Conservation (phyloP, 2,329 filamentous ascomycete genomes). For the Knufia fluminis region DNA sequence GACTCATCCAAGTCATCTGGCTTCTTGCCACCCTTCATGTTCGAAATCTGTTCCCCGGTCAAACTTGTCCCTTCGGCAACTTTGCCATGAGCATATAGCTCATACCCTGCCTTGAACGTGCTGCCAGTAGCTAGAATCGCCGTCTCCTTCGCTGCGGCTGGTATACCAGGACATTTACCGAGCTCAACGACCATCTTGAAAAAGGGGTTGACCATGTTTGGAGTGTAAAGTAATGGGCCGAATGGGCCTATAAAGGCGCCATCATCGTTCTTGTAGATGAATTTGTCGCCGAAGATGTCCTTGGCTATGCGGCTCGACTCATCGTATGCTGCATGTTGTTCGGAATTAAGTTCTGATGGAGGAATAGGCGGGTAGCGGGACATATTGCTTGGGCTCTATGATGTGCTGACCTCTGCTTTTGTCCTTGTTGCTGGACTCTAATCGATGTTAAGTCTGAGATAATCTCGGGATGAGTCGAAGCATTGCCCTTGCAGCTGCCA, state of each 20-base stretch:
- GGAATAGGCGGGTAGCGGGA: background rate
- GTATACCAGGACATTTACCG: background rate
- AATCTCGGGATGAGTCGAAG: too few relatives aligned
- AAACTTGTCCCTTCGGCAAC: background rate
- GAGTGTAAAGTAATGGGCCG: background rate
- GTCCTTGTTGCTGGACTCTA: too few relatives aligned
- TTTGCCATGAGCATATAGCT: constrained; percentile 4
- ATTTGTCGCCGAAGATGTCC: constrained; percentile 1
- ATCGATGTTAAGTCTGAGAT: too few relatives aligned
- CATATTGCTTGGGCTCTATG: background rate
- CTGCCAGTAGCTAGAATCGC: background rate
- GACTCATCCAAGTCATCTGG: background rate
- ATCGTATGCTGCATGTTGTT: background rate
- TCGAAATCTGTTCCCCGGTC: background rate
- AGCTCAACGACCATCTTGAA: background rate
- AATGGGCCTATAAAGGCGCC: background rate
- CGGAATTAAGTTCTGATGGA: background rate
- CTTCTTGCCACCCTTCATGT: background rate
- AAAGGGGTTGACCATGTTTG: background rate
- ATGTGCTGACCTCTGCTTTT: background rate
- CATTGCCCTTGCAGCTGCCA: too few relatives aligned
- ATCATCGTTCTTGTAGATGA: constrained; percentile 3
- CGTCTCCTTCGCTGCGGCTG: background rate
- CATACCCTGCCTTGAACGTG: background rate
- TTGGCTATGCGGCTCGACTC: background rate